Base-by-base conservation (phyloP, 257 asterid genomes). In the Solanum sparsipilum region DNA sequence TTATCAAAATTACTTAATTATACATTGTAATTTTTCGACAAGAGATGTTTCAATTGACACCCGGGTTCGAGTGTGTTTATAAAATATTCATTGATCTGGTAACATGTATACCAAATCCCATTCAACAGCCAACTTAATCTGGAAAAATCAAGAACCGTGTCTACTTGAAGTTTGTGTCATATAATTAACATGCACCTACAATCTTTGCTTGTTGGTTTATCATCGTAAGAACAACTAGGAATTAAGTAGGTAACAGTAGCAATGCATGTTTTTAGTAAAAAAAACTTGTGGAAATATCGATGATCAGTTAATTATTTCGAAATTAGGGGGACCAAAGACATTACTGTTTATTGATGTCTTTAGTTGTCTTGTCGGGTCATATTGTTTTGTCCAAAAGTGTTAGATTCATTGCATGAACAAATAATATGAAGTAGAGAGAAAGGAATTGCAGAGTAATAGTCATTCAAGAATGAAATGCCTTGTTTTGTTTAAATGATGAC, bases 241-340 rank as follows among this genome's bases (percentile, higher is more conserved):
- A 36, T 9, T n/a, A 23, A 20, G 25, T 73, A 74, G 82, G 31
- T 35, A 74, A 74, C 9, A 8, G 31, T 18, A 35, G 63, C 67
- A 44, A 35, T 27, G 27, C 16, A 44, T 79, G 25, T 27, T 79
- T 27, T 44, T 27, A 32, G 8, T 48, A 44, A 25, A 27, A 89
- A 39, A 68, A 89, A 85, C 82, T 87, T n/a, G 78, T 91, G 85
- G 87, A 18, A 56, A 56, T 36, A 82, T 34, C 16, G 71, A 63
- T n/a, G 71, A 63, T 63, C 75, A 81, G 79, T 78, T 63, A 68
- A 63, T 18, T 31, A 13, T 25, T 21, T 44, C 87, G 88, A 91
- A 87, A 71, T 84, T 39, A 48, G 18, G 93, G 93, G 95, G 96
- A 90, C 93, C 95, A 89, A 90, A 91, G 91, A 95, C 95, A 74